Evolutionary conservation across 2,329 filamentous ascomycete species (phyloP), one percentile per base, ranked within the genome.

Genomic region (Colletotrichum sp.): DNA sequence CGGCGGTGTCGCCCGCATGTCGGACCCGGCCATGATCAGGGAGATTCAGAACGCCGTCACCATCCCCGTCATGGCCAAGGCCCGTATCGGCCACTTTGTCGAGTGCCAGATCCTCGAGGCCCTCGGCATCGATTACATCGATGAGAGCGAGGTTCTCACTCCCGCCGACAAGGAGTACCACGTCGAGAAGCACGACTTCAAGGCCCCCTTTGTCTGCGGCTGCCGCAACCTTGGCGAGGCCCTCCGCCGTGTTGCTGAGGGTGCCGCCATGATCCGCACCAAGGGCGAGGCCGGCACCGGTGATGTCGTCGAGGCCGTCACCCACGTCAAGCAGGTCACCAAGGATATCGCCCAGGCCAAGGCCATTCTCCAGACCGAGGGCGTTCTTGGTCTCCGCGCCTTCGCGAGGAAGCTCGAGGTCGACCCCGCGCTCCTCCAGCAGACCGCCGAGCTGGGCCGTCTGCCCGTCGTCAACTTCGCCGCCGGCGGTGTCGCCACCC

Each of bases 41-140:
- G 95, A 96, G 85, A 99, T 99, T 84, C 98, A 98, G 92, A 92
- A 90, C 5, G 93, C 96, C 55, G 97, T 99, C 63, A 99, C 96
- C 70, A 98, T 99, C 81, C 97, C 97, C 80, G 97, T 99, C 85
- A 99, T 99, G 97, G 97, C 97, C 78, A 99, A 99, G 89, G 96
- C 96, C 28, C 92, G 97, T 83, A 99, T 99, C 84, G 97, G 97
- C 48, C 97, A 99, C 88, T 96, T 98, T 80, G 96, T 98, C 81
- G 97, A 99, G 89, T 98, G 96, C 88, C 96, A 96, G 93, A 98
- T 99, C 87, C 94, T 99, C 82, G 95, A 99, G 90, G 93, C 95
- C 74, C 93, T 99, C 71, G 96, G 95, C 77, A 94, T 99, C 81
- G 97, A 99, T 89, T 99, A 98, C 89, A 97, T 99, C 80, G 96